Base-by-base conservation (phyloP, 2,329 filamentous ascomycete species). In the Trichophaea hybrida region DNA sequence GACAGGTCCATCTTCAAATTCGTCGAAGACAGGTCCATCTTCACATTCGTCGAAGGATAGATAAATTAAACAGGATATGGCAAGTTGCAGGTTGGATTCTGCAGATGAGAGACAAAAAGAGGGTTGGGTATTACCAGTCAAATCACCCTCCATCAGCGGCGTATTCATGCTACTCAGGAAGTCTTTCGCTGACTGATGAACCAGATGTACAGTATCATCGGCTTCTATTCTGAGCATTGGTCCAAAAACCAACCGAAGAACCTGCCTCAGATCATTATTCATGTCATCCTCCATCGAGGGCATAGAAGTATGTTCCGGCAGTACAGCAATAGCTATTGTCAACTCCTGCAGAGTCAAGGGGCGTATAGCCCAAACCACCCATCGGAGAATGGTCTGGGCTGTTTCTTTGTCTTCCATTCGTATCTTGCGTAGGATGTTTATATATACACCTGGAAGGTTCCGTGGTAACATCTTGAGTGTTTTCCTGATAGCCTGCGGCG, bases 161-260 rank as follows among this genome's bases (percentile, higher is more conserved):
- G 10, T 50, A 12, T 54, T 24, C 31, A n/a, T 13, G 12, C 54
- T 48, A 12, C 67, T 61, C 2, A 68, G 58, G 44, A 67, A 68
- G 52, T 67, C 67, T 15, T 61, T 60, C 4, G 65, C 66, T 15
- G 67, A 69, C 35, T 67, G 60, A 40, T 68, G 68, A 2, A 66
- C 65, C 8, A 68, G 57, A 33, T 67, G 67, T 4, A 68, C 63
- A 1, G 56, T 66, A 13, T 61, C 59, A 7, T 58, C 62, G 12
- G 60, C 61, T n/a, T 59, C 50, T 6, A 66, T 61, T 12, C 61
- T 61, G 12, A 66, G 54, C 15, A 67, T 64, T 49, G 60, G 54
- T 15, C 63, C 63, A 52, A 64, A 60, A 2, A 67, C 44, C 24
- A 55, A 55, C 24, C 64, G 62, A 31, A 65, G 55, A 6, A 59